Evolutionary conservation across 176 grass and related monocot genomes (phyloP).

Genomic region (Bonia amplexicaulis): DNA sequence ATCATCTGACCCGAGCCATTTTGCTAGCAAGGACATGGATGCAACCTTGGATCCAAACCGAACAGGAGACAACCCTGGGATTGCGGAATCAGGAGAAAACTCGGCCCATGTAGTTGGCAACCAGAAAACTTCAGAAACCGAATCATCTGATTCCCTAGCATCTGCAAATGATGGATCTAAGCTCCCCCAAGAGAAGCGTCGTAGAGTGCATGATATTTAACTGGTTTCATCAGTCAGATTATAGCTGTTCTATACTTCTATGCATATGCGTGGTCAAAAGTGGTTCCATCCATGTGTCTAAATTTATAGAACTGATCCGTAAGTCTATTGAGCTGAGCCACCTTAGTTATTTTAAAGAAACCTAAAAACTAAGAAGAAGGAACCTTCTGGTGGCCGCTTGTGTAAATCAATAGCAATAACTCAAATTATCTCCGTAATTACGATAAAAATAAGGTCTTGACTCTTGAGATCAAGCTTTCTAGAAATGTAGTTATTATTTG

Average conservation of each 20-base stretch:
- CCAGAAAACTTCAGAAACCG: conserved; percentile 32
- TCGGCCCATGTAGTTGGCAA: conserved; percentile 13
- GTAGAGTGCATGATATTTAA: conserved; percentile 32
- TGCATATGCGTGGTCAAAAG: conserved; percentile 16
- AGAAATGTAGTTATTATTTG: neutral
- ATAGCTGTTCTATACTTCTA: conserved; percentile 12
- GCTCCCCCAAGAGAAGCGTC: conserved; percentile 27
- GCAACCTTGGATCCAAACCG: neutral
- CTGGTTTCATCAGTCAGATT: neutral
- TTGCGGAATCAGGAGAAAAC: neutral
- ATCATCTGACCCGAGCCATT: conserved; percentile 5
- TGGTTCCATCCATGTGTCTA: neutral
- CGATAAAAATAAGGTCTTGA: conserved; percentile 8
- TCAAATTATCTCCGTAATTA: conserved; percentile 9
- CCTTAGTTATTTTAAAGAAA: conserved; percentile 23
- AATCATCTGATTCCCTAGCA: neutral
- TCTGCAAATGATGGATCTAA: neutral
- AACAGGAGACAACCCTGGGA: conserved; percentile 6
- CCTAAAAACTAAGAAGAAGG: neutral
- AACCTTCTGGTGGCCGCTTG: conserved; percentile 18
- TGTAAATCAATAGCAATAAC: conserved; percentile 36
- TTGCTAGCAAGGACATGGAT: conserved; percentile 2
- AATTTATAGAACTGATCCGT: neutral
- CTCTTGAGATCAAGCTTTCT: neutral
- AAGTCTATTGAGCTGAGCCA: conserved; percentile 15